Evolutionary conservation across 1,284 basidiomycete species (phyloP).

Genomic region (Sporisorium sorghi): DNA sequence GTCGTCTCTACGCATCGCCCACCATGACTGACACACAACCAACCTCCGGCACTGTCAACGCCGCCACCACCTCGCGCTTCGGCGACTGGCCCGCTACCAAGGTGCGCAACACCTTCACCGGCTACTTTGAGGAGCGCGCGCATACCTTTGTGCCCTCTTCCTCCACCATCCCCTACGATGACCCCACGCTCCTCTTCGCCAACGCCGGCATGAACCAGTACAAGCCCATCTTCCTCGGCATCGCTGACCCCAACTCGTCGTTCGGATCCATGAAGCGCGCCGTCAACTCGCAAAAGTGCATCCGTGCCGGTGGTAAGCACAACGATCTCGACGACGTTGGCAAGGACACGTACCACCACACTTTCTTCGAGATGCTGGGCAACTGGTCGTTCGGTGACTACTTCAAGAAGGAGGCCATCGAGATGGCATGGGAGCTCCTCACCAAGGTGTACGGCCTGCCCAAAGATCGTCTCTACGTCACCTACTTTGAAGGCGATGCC

Average conservation of each 20-base stretch:
- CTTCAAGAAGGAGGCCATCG: constrained; percentile 97
- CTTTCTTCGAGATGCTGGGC: constrained; percentile 99
- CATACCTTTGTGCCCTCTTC: constrained; percentile 95
- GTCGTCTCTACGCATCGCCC: constrained; percentile 3
- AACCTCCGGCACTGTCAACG: constrained; percentile 15
- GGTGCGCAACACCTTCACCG: constrained; percentile 80
- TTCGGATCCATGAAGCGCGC: constrained; percentile 90
- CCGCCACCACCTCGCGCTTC: constrained; percentile 65
- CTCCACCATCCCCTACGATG: constrained; percentile 92
- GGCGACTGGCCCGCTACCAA: constrained; percentile 78
- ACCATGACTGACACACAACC: constrained; percentile 34
- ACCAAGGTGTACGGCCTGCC: constrained; percentile 89
- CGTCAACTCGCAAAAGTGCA: constrained; percentile 97
- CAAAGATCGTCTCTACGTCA: constrained; percentile 92
- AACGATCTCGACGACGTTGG: constrained; percentile 99
- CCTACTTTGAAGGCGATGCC: constrained; percentile 95
- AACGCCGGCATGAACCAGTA: constrained; percentile 81
- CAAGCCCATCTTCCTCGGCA: constrained; percentile 95
- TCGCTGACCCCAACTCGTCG: constrained; percentile 89
- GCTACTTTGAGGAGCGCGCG: constrained; percentile 80
- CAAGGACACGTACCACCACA: constrained; percentile 93
- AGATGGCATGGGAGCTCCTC: constrained; percentile 92
- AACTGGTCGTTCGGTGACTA: constrained; percentile 99
- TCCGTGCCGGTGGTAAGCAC: constrained; percentile 97
- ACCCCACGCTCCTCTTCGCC: constrained; percentile 90